Evolutionary conservation across 2,329 filamentous ascomycete species (phyloP).

Genomic region (Stagonosporopsis chrysanthemi): DNA sequence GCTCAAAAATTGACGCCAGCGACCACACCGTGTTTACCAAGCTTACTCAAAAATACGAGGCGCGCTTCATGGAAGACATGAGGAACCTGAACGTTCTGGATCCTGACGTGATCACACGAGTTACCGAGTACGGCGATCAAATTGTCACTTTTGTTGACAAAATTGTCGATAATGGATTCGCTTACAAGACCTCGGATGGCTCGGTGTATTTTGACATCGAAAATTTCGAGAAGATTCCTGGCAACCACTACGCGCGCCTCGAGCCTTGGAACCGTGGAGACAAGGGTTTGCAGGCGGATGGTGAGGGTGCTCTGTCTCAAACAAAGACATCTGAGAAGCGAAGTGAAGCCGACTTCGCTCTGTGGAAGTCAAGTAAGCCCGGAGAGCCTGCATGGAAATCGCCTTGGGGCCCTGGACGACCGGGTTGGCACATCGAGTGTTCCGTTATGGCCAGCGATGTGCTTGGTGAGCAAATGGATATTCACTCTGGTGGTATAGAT

Average conservation of each 20-base stretch:
- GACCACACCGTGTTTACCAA: conserved; percentile 84
- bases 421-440: conserved; percentile 98
- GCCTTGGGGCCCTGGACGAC: conserved; percentile 85
- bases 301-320: conserved; percentile 78
- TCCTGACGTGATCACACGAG: conserved; percentile 82
- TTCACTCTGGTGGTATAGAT: conserved; percentile 92
- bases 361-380: conserved; percentile 92
- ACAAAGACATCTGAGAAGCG: conserved; percentile 71
- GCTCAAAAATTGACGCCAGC: conserved; percentile 63
- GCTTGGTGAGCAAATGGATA: conserved; percentile 85
- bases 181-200: conserved; percentile 76
- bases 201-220: conserved; percentile 95
- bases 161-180: conserved; percentile 85
- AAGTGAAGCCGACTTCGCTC: conserved; percentile 81
- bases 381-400: conserved; percentile 92
- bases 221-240: conserved; percentile 77
- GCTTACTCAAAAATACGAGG: conserved; percentile 84
- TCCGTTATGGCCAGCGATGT: conserved; percentile 92
- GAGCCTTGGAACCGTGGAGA: conserved; percentile 87
- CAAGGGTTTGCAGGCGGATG: conserved; percentile 83
- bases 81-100: conserved; percentile 81
- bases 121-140: conserved; percentile 90
- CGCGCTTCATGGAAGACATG: conserved; percentile 90
- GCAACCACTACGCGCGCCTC: conserved; percentile 84
- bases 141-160: conserved; percentile 85